Evolutionary conservation across 345 rosid species (phyloP).

Genomic region (Atalantia buxifolia): DNA sequence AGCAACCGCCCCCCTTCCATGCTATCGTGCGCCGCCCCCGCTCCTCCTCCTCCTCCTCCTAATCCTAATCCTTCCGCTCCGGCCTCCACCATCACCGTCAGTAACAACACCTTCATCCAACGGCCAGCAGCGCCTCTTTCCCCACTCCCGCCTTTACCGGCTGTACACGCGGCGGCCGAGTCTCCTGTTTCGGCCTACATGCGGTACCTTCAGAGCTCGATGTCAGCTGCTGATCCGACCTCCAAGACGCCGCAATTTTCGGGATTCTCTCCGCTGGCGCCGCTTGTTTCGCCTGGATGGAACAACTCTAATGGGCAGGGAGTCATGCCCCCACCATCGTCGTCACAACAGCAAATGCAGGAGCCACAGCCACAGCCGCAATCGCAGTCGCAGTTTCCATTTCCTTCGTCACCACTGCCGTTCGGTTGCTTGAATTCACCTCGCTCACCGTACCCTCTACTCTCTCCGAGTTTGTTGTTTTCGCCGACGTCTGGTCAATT

Average conservation of each 20-base stretch:
- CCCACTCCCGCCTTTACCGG: slow-evolving; percentile 62
- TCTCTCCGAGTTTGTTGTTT: slow-evolving; percentile 59
- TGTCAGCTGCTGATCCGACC: slow-evolving; percentile 42
- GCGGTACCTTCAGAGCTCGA: slow-evolving; percentile 66
- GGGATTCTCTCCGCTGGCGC: slow-evolving; percentile 66
- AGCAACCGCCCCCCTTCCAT: slow-evolving; percentile 61
- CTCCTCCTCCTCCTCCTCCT: slow-evolving; percentile 14
- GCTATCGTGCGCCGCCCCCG: slow-evolving; percentile 31
- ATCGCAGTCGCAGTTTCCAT: slow-evolving; percentile 35
- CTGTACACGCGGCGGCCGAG: slow-evolving; percentile 68
- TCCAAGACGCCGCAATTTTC: slow-evolving; percentile 40
- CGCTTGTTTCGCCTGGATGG: slow-evolving; percentile 68
- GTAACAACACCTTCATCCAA: slow-evolving; percentile 24
- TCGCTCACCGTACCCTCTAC: slow-evolving; percentile 52
- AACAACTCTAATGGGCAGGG: slow-evolving; percentile 15
- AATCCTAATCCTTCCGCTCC: slow-evolving; percentile 4
- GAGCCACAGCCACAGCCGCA: slow-evolving; percentile 17
- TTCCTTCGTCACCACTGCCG: slow-evolving; percentile 43
- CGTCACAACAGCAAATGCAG: neutral
- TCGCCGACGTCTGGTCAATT: slow-evolving; percentile 59
- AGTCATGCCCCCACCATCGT: neutral
- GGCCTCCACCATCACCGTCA: neutral
- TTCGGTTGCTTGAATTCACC: slow-evolving; percentile 88
- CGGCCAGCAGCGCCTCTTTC: slow-evolving; percentile 52
- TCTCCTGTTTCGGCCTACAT: slow-evolving; percentile 72